phyloP scores from a whole-genome alignment of 2,329 filamentous ascomycete species.

The Penicillium sp. region DNA sequence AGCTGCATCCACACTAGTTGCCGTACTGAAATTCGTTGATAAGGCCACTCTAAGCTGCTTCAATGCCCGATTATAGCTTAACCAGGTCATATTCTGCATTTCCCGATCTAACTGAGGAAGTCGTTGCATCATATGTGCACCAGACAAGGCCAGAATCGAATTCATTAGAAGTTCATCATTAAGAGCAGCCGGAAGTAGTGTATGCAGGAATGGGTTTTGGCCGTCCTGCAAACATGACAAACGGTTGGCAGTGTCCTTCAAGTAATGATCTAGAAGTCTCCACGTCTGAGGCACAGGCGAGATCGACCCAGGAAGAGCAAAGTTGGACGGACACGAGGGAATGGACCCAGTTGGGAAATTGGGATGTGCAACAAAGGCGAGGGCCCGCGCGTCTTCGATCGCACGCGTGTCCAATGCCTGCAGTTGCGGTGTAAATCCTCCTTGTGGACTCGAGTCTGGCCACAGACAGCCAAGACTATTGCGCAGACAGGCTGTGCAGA shows the following conservation, averaged over 20 bases:
- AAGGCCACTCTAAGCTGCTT: conserved; percentile 12
- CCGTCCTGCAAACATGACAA: conserved; percentile 16
- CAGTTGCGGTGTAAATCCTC: conserved; percentile 5
- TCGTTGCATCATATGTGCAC: conserved; percentile 15
- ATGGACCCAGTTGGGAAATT: conserved; percentile 7
- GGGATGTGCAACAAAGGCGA: conserved; percentile 4
- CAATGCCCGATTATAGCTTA: conserved; percentile 12
- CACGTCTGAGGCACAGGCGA: conserved; percentile 8
- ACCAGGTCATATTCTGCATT: conserved; percentile 13
- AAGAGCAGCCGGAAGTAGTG: conserved; percentile 13
- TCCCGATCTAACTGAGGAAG: conserved; percentile 4
- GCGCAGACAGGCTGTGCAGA: conserved; percentile 14
- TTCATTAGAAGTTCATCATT: conserved; percentile 17
- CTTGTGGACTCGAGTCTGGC: conserved; percentile 1
- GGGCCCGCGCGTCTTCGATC: conserved; percentile 9
- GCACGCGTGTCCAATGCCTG: neutral
- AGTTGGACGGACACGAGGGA: conserved; percentile 4
- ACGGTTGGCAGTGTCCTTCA: conserved; percentile 19
- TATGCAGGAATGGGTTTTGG: conserved; percentile 18
- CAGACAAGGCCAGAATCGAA: conserved; percentile 13
- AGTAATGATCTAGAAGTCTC: conserved; percentile 16
- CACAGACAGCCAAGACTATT: conserved; percentile 13
- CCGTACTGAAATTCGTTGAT: neutral
- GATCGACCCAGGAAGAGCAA: conserved; percentile 8
- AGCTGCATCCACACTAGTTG: conserved; percentile 3